These are phyloP conservation scores for Circinella umbellata DNA, from an alignment of 371 early-diverging fungal species.

Conservation along the genomic window DNA sequence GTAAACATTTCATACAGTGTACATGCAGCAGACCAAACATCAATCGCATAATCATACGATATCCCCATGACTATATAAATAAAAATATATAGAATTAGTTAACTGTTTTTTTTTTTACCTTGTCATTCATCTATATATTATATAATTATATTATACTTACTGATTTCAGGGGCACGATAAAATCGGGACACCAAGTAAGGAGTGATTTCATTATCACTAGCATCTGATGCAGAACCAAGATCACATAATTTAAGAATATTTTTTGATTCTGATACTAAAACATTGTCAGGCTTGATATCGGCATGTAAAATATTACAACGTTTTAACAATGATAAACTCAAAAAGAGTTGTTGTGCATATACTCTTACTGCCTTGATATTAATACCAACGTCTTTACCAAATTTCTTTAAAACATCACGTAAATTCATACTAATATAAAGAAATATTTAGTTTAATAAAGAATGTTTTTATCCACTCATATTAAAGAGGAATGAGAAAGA, in stretches of 20 bases:
- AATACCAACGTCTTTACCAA: slow-evolving; percentile 91
- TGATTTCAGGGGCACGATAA: slow-evolving; percentile 99
- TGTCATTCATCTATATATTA: background rate
- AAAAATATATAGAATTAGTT: background rate
- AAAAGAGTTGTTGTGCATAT: slow-evolving; percentile 92
- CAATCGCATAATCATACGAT: slow-evolving; percentile 85
- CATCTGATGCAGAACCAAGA: slow-evolving; percentile 92
- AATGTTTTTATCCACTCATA: too few species aligned
- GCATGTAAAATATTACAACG: slow-evolving; percentile 91
- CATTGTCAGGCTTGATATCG: slow-evolving; percentile 99
- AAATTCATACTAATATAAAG: slow-evolving; percentile 77
- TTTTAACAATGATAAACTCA: slow-evolving; percentile 83
- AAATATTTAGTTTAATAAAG: background rate
- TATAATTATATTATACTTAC: slow-evolving; percentile 45
- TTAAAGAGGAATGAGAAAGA: too few species aligned
- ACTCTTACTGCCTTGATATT: slow-evolving; percentile 90
- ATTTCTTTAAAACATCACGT: slow-evolving; percentile 92
- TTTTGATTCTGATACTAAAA: slow-evolving; percentile 84
- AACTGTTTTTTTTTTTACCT: background rate
- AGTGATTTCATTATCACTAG: slow-evolving; percentile 87
- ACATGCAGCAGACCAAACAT: slow-evolving; percentile 99
- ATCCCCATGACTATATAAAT: slow-evolving; percentile 77
- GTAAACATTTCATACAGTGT: slow-evolving; percentile 97
- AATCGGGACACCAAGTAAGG: slow-evolving; percentile 97
- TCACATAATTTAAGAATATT: slow-evolving; percentile 90